These are phyloP conservation scores for Mycosphaerella sp. DNA, from an alignment of 2,329 filamentous ascomycete species.

Conservation along the genomic window DNA sequence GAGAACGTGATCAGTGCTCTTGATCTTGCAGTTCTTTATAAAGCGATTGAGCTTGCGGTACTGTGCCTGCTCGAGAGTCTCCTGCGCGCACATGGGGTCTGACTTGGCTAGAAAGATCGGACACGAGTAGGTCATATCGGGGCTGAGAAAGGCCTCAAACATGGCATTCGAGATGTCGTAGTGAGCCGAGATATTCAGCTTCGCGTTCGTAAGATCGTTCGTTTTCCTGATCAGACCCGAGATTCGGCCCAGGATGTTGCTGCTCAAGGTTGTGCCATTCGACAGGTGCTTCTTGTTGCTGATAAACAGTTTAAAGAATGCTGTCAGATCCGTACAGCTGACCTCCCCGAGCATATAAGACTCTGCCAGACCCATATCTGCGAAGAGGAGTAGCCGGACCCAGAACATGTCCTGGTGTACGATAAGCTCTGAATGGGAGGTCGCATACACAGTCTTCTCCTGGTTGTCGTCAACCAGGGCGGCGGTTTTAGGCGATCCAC, in stretches of 20 bases:
- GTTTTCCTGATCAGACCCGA: constrained; percentile 48
- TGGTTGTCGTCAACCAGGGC: constrained; percentile 28
- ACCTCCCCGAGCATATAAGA: constrained; percentile 69
- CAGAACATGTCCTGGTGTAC: constrained; percentile 64
- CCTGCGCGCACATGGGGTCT: constrained; percentile 41
- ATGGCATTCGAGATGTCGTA: constrained; percentile 73
- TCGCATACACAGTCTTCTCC: constrained; percentile 35
- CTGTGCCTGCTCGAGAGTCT: constrained; percentile 60
- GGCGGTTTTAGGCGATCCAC: constrained; percentile 36
- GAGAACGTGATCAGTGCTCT: constrained; percentile 60
- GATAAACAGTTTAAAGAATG: constrained; percentile 70
- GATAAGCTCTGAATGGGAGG: constrained; percentile 50
- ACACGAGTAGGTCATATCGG: constrained; percentile 73
- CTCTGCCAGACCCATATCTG: constrained; percentile 69
- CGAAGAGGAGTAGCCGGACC: constrained; percentile 62
- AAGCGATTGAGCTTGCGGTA: constrained; percentile 61
- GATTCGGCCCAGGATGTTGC: constrained; percentile 53
- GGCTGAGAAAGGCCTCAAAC: constrained; percentile 66
- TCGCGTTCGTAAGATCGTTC: constrained; percentile 48
- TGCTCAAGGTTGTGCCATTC: constrained; percentile 59
- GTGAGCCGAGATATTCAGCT: constrained; percentile 64
- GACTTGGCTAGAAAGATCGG: constrained; percentile 55
- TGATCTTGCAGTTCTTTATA: constrained; percentile 59
- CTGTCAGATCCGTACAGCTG: constrained; percentile 58
- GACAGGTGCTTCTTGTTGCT: constrained; percentile 48